These are phyloP conservation scores for Cucumis melo DNA, from an alignment of 306 rosid species.

Conservation along the genomic window DNA sequence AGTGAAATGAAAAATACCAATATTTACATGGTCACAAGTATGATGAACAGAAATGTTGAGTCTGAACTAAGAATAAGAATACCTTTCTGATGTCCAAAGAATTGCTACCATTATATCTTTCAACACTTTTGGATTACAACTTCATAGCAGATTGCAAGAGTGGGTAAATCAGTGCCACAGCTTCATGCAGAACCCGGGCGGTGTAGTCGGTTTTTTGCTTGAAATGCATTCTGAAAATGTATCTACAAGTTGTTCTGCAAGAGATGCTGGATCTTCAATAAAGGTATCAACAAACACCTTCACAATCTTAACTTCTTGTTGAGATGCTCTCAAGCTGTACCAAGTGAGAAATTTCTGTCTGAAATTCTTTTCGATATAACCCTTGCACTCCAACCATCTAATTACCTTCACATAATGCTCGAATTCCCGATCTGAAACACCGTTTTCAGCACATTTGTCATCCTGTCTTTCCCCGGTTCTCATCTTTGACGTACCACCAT, in stretches of 20 bases:
- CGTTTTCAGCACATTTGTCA: constrained; percentile 33
- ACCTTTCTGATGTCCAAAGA: constrained; percentile 23
- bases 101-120: constrained; percentile 15
- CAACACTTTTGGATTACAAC: not conserved
- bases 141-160: not conserved
- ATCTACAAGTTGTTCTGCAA: constrained; percentile 90
- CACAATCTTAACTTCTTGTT: constrained; percentile 64
- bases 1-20: not conserved
- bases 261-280: constrained; percentile 71
- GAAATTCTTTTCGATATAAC: constrained; percentile 86
- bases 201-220: constrained; percentile 45
- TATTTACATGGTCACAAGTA: constrained; percentile 6
- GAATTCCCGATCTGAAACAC: constrained; percentile 39
- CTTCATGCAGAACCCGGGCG: constrained; percentile 88
- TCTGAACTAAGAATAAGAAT: not conserved
- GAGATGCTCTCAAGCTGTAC: constrained; percentile 87
- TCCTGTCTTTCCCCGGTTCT: constrained; percentile 44
- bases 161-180: constrained; percentile 60
- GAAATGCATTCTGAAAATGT: constrained; percentile 77
- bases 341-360: constrained; percentile 94
- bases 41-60: constrained; percentile 3
- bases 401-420: constrained; percentile 87
- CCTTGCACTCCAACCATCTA: constrained; percentile 86
- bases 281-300: constrained; percentile 77
- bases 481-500: constrained; percentile 69